Evolutionary conservation across 805 yeast species (phyloP), one percentile per base, ranked within the genome.

Genomic region (Maudiozyma serrabonitensis): DNA sequence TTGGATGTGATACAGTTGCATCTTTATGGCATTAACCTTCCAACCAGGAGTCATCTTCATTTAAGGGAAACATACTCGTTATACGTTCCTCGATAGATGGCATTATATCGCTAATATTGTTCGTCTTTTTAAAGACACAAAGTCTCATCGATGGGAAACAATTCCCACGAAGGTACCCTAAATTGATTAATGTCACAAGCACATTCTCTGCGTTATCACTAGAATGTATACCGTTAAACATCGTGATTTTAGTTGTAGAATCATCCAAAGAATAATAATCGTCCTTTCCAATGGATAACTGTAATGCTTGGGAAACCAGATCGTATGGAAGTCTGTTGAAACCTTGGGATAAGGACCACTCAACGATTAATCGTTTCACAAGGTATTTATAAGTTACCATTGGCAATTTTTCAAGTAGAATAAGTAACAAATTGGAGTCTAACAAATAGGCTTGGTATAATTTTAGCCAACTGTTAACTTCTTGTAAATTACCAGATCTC

Each of bases 361-460:
- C 45, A 25, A 47, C 49, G 15, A 66, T 50, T 12, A 57, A 52
- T 2, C 46, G 49, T 45, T 59, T 56, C 7, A 67, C 26, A 15
- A 64, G 50, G 48, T 75, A 75, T 48, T 81, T 63, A 16, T 75
- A 60, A 0, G 75, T 56, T 2, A 76, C 55, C 38, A 76, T 58
- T 8, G 70, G 66, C 13, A 71, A 54, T 52, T 75, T 76, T 42
- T 74, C 73, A n/a, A 68, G 55, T 15, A 76, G 54, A 25, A 70
- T 51, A 1, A 75, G 52, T 2, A 71, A 56, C 23, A 75, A 43
- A 41, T 63, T 63, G 15, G 61, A 50, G 4, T 56, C 49, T 40
- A 69, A 61, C 25, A 75, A 56, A 40, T 57, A 64, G 2, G 51
- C 46, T 48, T 70, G 62, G 52, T 65, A 52, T 40, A 58, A 41